Evolutionary conservation across 148 eudicot genomes (phyloP).

Genomic region (Amaranthus cruentus): DNA sequence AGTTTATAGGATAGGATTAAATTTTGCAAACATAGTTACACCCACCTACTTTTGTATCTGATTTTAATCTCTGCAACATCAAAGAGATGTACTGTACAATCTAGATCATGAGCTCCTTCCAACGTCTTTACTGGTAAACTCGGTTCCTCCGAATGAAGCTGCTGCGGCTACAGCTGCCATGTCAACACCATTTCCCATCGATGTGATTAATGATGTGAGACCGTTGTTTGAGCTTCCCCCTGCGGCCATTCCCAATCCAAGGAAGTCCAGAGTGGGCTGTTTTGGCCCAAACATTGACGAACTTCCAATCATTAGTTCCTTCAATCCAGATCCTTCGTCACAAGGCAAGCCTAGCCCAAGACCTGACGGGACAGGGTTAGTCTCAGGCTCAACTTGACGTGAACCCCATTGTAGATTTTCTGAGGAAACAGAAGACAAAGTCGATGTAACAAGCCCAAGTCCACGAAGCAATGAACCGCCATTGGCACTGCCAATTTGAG

Average conservation of each 20-base stretch:
- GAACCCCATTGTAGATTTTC: constrained; percentile 40
- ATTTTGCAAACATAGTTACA: constrained; percentile 2
- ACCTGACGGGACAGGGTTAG: constrained; percentile 41
- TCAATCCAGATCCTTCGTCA: constrained; percentile 64
- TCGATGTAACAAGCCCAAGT: constrained; percentile 61
- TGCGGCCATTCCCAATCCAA: constrained; percentile 85
- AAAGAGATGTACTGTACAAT: constrained; percentile 27
- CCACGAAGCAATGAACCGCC: constrained; percentile 76
- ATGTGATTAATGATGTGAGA: constrained; percentile 63
- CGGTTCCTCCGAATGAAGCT: constrained; percentile 42
- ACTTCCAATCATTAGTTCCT: constrained; percentile 82
- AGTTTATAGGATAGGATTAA: constrained; percentile 15
- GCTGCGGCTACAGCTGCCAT: constrained; percentile 28
- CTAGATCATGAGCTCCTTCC: constrained; percentile 29
- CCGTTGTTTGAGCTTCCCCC: constrained; percentile 54
- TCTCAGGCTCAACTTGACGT: constrained; percentile 42
- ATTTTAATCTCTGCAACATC: constrained; percentile 1
- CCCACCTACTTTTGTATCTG: constrained; percentile 13
- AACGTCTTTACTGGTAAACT: constrained; percentile 48
- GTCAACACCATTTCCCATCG: constrained; percentile 64
- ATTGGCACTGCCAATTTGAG: constrained; percentile 74
- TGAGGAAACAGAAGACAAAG: constrained; percentile 35
- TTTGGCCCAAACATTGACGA: constrained; percentile 78
- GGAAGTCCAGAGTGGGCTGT: constrained; percentile 87
- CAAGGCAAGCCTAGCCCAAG: constrained; percentile 60